Base-by-base conservation (phyloP, 805 yeast species). In the Sporopachydermia lactativora region DNA sequence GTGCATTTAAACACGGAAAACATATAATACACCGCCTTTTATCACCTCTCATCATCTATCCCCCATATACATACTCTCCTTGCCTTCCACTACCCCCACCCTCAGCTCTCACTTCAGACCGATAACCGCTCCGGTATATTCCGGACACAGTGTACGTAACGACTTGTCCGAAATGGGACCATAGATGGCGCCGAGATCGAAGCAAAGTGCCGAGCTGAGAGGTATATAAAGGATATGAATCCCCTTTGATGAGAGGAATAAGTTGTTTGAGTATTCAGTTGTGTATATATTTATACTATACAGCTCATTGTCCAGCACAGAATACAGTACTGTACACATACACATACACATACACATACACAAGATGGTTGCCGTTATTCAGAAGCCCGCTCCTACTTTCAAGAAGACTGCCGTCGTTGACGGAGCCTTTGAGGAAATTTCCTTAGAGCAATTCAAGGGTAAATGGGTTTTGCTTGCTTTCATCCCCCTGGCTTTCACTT, bases 401-500 rank as follows among this genome's bases (percentile, higher is more conserved):
- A 82, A 72, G 65, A 92, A 89, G 73, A 84, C 94, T 54, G 98
- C 99, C 62, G 97, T 92, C 59, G 74, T 92, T 54, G 88, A 89
- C 70, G 97, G 97, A 67, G 71, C 75, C 50, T 89, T 92, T 61
- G 97, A 92, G 73, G 96, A 92, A 59, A 73, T 92, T 54, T 73
- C 94, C 46, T 78, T 92, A 54, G 97, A 89, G 58, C 81, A 84
- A 68, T 92, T 80, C 83, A 80, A 80, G 71, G 98, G 98, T 60
- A 84, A 92, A 70, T 92, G 96, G 95, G 96, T 92, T 52, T 68
- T 92, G 50, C 74, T 92, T 58, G 97, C 94, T 48, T 92, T 92
- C 72, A 81, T 92, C 64, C 99, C 98, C 66, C 71, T 89, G 75
- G 98, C 98, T 41, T 92, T 92, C 88, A 92, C 99, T 46, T 92